A percentile compares a stretch with the other conserved stretches of the same genome.
Evolutionary conservation across 2,329 filamentous ascomycete genomes (phyloP).

Genomic region (Ceratocystis huliohia): DNA sequence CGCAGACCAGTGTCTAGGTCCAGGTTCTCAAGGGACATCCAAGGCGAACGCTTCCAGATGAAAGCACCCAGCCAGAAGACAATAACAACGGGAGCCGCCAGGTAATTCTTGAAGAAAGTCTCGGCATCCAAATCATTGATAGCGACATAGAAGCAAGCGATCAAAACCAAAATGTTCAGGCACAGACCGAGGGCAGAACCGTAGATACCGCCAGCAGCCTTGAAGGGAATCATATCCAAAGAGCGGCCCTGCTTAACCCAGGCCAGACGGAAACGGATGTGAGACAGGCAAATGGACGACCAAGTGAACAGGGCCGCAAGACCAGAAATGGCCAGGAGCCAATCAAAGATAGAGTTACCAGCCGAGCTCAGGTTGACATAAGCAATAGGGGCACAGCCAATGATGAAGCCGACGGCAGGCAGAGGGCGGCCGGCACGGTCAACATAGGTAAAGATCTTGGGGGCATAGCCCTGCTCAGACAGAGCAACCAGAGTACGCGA

Average conservation of each 20-base stretch:
- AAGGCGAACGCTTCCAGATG: conserved; percentile 51
- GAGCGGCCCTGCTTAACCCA: conserved; percentile 46
- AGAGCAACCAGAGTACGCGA: conserved; percentile 45
- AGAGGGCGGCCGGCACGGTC: conserved; percentile 42
- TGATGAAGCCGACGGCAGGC: conserved; percentile 33
- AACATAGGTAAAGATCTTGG: conserved; percentile 41
- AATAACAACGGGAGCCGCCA: conserved; percentile 41
- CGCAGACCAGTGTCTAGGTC: conserved; percentile 55
- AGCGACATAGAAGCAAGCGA: conserved; percentile 42
- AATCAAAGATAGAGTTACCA: conserved; percentile 45
- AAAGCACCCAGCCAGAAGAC: conserved; percentile 45
- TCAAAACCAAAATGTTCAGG: conserved; percentile 41
- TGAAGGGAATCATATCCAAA: conserved; percentile 53
- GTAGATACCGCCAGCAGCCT: conserved; percentile 43
- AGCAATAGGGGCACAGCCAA: conserved; percentile 37
- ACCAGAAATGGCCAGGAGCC: conserved; percentile 52
- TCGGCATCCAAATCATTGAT: conserved; percentile 34
- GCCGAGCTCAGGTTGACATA: conserved; percentile 35
- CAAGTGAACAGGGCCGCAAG: conserved; percentile 52
- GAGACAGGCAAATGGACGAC: conserved; percentile 51
- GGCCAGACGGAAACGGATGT: conserved; percentile 54
- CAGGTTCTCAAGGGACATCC: conserved; percentile 46
- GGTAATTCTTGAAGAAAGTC: conserved; percentile 42
- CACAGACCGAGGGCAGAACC: conserved; percentile 51
- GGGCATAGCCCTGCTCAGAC: conserved; percentile 43